phyloP scores from a whole-genome alignment of 2,329 filamentous ascomycete species.

The Curvularia lunata region DNA sequence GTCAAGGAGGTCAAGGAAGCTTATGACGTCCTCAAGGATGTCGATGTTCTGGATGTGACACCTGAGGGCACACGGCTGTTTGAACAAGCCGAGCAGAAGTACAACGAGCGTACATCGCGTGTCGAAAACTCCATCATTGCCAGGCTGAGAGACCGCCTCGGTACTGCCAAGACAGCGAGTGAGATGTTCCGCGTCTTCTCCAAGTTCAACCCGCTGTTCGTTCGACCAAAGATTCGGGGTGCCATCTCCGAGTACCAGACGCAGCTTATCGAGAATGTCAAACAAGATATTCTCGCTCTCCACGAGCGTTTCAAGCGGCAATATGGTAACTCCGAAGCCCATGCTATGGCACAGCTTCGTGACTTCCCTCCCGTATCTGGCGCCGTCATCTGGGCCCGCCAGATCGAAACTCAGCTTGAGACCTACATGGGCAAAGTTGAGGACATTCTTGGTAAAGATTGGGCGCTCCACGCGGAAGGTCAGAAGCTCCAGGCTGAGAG shows the following conservation, averaged over 20 bases:
- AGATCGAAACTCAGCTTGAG: conserved; percentile 95
- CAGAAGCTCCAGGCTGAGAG: conserved; percentile 93
- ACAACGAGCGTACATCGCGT: conserved; percentile 95
- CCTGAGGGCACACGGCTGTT: conserved; percentile 88
- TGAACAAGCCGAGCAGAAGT: conserved; percentile 92
- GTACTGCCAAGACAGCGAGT: conserved; percentile 94
- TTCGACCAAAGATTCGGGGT: conserved; percentile 97
- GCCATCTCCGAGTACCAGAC: conserved; percentile 98
- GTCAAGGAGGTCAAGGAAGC: conserved; percentile 95
- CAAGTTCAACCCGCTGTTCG: conserved; percentile 98
- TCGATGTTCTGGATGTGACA: conserved; percentile 92
- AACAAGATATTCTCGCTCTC: conserved; percentile 88
- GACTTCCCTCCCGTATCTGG: conserved; percentile 95
- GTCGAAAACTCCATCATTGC: conserved; percentile 99
- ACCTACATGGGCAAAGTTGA: conserved; percentile 99
- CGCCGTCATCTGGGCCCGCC: conserved; percentile 95
- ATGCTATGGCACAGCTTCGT: conserved; percentile 96
- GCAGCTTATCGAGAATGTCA: conserved; percentile 96
- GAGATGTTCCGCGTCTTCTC: conserved; percentile 99
- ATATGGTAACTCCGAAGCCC: conserved; percentile 96
- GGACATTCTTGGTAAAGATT: conserved; percentile 92
- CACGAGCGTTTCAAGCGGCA: conserved; percentile 99
- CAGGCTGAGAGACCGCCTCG: conserved; percentile 85
- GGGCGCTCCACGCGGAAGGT: conserved; percentile 92
- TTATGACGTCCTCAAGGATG: conserved; percentile 91